Evolutionary conservation across 176 grass and related monocot species (phyloP), one percentile per base, ranked within the genome.

Genomic region (Alloteropsis semialata): DNA sequence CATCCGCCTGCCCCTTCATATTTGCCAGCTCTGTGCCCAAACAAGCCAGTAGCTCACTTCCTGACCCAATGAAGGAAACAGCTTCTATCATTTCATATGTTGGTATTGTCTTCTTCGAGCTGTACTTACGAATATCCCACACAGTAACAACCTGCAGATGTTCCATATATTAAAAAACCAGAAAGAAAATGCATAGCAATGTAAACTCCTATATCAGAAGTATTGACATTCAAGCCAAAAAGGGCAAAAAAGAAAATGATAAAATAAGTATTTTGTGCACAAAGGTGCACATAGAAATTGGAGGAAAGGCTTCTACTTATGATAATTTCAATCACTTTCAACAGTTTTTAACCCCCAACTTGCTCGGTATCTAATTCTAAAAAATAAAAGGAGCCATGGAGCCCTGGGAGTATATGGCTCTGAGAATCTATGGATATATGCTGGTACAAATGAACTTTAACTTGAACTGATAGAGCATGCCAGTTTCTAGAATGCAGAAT

Each of bases 51-150:
- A 98, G 61, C 24, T 48, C 73, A 84, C 68, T 90, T 70, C 62
- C 82, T 58, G 82, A 63, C 87, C 80, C 84, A 86, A 98, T 90
- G 43, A 93, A 82, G 51, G 84, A 93, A 86, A 95, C 85, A 80
- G 82, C 79, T 93, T 98, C 96, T 71, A 98, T 84, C 90, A 98
- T 95, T 84, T 98, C 96, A 90, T 93, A 95, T 37, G 88, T 84
- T 2, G 89, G 87, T 69, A 98, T 82, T 69, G 96, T 98, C 75
- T 89, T 93, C 85, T 95, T 95, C 44, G 88, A 98, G 75, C 38
- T 88, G 78, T 91, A 98, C 62, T 90, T 88, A 29, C 58, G 55
- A 77, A 92, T 53, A 86, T 95, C 88, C 96, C 96, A 98, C 34
- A 84, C 82, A 83, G 82, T 95, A 58, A 98, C 92, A 64, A 98